These are phyloP conservation scores for Erysiphe pulchra DNA, from an alignment of 2,329 filamentous ascomycete genomes.

Conservation along the genomic window DNA sequence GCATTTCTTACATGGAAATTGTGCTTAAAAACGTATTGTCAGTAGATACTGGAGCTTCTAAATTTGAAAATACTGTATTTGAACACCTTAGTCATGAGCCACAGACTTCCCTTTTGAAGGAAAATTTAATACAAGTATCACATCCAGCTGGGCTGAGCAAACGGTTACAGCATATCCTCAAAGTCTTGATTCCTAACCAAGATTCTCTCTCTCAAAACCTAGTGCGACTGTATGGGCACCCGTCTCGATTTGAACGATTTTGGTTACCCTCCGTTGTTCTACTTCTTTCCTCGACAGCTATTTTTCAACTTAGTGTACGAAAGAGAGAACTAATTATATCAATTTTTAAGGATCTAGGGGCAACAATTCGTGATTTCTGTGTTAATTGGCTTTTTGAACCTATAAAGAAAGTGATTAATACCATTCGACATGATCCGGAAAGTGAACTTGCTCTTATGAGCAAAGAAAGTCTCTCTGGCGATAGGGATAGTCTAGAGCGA, in stretches of 20 bases:
- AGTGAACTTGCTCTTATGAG: constrained; percentile 96
- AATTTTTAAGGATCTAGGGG: constrained; percentile 58
- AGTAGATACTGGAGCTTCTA: constrained; percentile 32
- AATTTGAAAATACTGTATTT: constrained; percentile 42
- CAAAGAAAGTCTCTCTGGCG: constrained; percentile 68
- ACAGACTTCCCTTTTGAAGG: constrained; percentile 26
- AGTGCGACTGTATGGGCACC: constrained; percentile 43
- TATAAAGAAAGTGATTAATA: constrained; percentile 56
- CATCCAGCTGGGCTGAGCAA: constrained; percentile 32
- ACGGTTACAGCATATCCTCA: constrained; percentile 43
- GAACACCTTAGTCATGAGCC: constrained; percentile 30
- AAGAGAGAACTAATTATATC: constrained; percentile 49
- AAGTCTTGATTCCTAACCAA: constrained; percentile 42
- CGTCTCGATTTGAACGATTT: constrained; percentile 52
- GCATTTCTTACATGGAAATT: constrained; percentile 64
- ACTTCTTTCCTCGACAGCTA: constrained; percentile 60
- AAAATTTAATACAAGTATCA: constrained; percentile 12
- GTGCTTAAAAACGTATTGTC: constrained; percentile 48
- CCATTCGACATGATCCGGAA: constrained; percentile 74
- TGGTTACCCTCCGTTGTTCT: constrained; percentile 57
- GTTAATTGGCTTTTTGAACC: constrained; percentile 89
- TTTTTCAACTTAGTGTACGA: constrained; percentile 55
- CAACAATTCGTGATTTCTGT: constrained; percentile 73
- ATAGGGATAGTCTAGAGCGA: constrained; percentile 74
- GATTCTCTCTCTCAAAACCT: constrained; percentile 26